Percentiles rank a stretch among this genome's conserved stretches.
phyloP scores from a whole-genome alignment of 2,329 filamentous ascomycete species.

The Ceratocystis harringtonii region DNA sequence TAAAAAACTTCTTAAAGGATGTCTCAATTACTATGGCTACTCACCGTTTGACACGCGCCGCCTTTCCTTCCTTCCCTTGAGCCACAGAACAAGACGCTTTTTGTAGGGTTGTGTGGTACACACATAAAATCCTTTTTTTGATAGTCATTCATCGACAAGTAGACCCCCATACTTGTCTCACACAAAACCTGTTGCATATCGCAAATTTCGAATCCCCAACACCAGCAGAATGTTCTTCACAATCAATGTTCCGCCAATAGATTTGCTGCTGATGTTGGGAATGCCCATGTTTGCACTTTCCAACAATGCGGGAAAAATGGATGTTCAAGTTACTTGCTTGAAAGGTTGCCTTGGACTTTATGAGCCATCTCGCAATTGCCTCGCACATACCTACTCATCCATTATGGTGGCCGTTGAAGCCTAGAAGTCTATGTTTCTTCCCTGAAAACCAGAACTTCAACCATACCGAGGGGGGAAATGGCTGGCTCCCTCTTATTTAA shows the following conservation, averaged over 20 bases:
- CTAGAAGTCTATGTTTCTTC: no score
- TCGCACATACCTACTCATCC: no score
- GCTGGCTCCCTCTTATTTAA: no score
- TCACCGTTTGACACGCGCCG: conserved; percentile 2
- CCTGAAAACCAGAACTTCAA: no score
- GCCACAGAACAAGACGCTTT: conserved; percentile 1
- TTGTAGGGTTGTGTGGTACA: not conserved
- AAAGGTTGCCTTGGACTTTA: no score
- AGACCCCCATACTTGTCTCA: not conserved
- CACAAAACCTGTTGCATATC: not conserved
- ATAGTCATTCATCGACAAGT: not conserved
- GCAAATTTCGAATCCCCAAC: conserved; percentile 8
- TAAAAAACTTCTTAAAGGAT: conserved; percentile 2
- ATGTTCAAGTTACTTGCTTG: not conserved
- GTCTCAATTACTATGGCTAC: not conserved
- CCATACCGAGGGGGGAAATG: no score
- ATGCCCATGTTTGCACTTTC: not conserved
- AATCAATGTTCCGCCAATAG: conserved; percentile 3
- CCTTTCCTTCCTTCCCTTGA: conserved; percentile 5
- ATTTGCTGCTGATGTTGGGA: conserved; percentile 12
- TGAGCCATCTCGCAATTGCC: no score
- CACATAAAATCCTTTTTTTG: not conserved
- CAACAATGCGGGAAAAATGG: not conserved
- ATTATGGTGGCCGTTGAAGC: no score
- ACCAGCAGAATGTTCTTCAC: not conserved